A percentile compares a stretch with the other conserved stretches of the same genome.
Evolutionary conservation across 2,329 filamentous ascomycete species (phyloP).

Genomic region (Camillea tinctor): DNA sequence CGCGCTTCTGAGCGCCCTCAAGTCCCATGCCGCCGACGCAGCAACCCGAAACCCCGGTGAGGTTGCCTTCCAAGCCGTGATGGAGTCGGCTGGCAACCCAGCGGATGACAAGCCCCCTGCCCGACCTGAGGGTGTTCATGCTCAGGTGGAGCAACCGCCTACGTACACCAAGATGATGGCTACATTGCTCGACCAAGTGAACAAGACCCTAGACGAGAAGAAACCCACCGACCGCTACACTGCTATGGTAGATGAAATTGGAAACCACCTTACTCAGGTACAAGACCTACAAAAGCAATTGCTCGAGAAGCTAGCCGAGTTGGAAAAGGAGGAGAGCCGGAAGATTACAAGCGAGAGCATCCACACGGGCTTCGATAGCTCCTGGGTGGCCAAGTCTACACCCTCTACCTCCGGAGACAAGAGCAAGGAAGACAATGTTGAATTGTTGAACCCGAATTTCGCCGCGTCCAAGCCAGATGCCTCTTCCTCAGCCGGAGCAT

Average conservation of each 20-base stretch:
- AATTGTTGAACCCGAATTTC: slow-evolving; percentile 73
- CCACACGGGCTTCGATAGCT: slow-evolving; percentile 87
- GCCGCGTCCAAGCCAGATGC: slow-evolving; percentile 32
- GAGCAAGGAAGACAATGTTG: slow-evolving; percentile 54
- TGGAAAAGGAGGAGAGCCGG: slow-evolving; percentile 79
- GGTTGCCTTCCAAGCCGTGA: slow-evolving; percentile 83
- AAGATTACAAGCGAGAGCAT: slow-evolving; percentile 95
- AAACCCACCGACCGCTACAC: slow-evolving; percentile 66
- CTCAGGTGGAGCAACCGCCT: slow-evolving; percentile 69
- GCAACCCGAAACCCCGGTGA: slow-evolving; percentile 69
- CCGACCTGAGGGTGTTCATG: slow-evolving; percentile 76
- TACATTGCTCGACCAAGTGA: slow-evolving; percentile 91
- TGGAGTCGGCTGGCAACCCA: slow-evolving; percentile 73
- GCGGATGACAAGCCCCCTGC: slow-evolving; percentile 73
- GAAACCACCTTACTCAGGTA: slow-evolving; percentile 75
- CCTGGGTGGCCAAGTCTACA: slow-evolving; percentile 57
- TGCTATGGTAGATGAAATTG: slow-evolving; percentile 76
- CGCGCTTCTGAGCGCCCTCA: slow-evolving; percentile 70
- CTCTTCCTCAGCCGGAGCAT: slow-evolving; percentile 22
- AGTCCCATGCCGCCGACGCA: slow-evolving; percentile 68
- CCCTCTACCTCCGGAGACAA: slow-evolving; percentile 39
- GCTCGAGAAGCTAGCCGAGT: slow-evolving; percentile 67
- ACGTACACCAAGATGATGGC: slow-evolving; percentile 98
- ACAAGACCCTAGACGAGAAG: slow-evolving; percentile 76
- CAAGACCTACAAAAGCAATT: slow-evolving; percentile 75